Conservation (phyloP, 2,329 filamentous ascomycete species). For the Zymoseptoria brevis region DNA sequence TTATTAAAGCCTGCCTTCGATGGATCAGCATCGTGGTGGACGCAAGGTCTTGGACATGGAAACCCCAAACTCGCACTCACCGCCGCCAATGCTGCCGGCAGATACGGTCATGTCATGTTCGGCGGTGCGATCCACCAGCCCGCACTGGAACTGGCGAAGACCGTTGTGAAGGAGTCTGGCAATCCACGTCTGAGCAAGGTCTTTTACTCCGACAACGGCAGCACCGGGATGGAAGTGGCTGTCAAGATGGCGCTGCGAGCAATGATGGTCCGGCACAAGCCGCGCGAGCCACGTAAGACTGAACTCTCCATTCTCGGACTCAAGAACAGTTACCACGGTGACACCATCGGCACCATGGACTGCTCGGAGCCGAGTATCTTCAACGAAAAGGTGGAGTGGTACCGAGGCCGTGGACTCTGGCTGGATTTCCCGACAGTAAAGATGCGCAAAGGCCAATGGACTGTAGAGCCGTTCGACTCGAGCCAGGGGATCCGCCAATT, state of each 20-base stretch:
- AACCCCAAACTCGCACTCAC: conserved; percentile 64
- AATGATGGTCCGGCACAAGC: conserved; percentile 54
- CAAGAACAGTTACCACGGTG: conserved; percentile 76
- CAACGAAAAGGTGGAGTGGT: conserved; percentile 83
- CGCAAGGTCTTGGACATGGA: conserved; percentile 74
- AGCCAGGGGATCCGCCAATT: conserved; percentile 33
- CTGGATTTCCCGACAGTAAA: conserved; percentile 69
- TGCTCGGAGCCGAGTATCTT: conserved; percentile 67
- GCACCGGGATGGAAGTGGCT: conserved; percentile 75
- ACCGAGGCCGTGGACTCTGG: conserved; percentile 68
- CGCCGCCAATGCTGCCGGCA: conserved; percentile 71
- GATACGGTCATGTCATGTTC: conserved; percentile 87
- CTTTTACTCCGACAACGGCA: conserved; percentile 79
- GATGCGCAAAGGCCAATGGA: conserved; percentile 59
- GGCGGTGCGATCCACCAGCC: conserved; percentile 72
- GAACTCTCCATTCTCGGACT: conserved; percentile 63
- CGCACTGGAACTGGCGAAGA: conserved; percentile 60
- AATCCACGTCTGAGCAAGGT: conserved; percentile 62
- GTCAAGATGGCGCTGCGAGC: conserved; percentile 78
- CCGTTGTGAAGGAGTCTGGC: conserved; percentile 49
- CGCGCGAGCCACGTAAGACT: conserved; percentile 37
- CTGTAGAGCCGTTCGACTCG: conserved; percentile 49
- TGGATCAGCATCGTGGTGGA: conserved; percentile 86
- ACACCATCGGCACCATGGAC: conserved; percentile 85
- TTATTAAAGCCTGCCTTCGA: conserved; percentile 64